A percentile compares a stretch with the other conserved stretches of the same genome.
Evolutionary conservation across 345 rosid species (phyloP).

Genomic region (Populus ilicifolia): DNA sequence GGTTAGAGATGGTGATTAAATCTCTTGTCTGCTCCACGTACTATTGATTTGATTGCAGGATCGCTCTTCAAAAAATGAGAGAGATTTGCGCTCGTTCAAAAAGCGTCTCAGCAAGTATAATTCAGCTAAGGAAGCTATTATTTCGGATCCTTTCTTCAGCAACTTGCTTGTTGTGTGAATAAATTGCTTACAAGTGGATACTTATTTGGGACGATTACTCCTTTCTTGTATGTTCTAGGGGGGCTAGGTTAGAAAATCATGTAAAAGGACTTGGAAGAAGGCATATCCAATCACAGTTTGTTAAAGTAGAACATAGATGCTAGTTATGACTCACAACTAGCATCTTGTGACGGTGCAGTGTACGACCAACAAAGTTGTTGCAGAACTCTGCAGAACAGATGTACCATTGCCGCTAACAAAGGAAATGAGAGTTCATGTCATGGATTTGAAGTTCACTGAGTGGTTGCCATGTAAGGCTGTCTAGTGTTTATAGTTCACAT

Average conservation of each 20-base stretch:
- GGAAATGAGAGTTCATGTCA: background rate
- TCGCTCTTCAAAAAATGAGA: slow-evolving; percentile 60
- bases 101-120: slow-evolving; percentile 65
- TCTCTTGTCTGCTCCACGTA: background rate
- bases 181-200: background rate
- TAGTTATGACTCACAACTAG: background rate
- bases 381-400: background rate
- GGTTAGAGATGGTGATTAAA: background rate
- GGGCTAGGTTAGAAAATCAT: background rate
- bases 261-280: background rate
- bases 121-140: slow-evolving; percentile 74
- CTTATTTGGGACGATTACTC: background rate
- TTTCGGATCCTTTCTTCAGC: slow-evolving; percentile 65
- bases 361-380: background rate
- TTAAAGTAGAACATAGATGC: background rate
- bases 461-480: background rate
- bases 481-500: background rate
- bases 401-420: background rate
- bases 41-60: slow-evolving; percentile 33
- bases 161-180: slow-evolving; percentile 41
- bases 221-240: background rate
- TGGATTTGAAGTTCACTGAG: background rate
- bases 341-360: background rate
- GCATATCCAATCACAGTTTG: background rate
- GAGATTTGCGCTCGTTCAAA: slow-evolving; percentile 78